Evolutionary conservation across 805 yeast species (phyloP), one percentile per base, ranked within the genome.

Genomic region (Saccharomycopsis capsularis): DNA sequence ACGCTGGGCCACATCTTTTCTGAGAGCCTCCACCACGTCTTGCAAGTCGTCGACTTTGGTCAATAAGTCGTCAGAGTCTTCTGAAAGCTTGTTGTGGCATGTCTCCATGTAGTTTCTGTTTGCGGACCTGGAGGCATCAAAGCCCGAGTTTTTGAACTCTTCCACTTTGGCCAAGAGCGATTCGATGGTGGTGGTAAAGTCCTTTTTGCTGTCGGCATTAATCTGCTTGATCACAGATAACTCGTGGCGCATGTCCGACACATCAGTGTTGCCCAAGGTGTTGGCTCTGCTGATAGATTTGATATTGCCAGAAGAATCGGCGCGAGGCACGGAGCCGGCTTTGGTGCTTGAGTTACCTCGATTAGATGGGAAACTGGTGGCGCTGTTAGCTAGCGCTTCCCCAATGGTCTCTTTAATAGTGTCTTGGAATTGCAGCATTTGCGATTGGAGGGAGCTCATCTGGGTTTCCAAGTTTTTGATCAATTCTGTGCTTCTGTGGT

Each of bases 1-100:
- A 54, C 97, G 75, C 52, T 81, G 83, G 0, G 96, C 95, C 13
- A 93, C 96, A 65, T 90, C 98, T 57, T 87, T 81, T 48, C 96
- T 72, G 47, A 91, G 68, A 0, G 86, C 86, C 60, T 93, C 99
- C 62, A 93, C 85, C 7, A 85, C 65, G 64, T 93, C 99, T 60
- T 90, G 96, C 18, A 93, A 68, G 56, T 88, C 96, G 62, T 93
- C 99, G 3, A 91, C 91, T 54, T 74, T 77, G 0, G 91, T 81
- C 30, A 93, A 71, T 7, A 93, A 65, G 0, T 62, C 59, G 61
- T 88, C 96, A 5, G 95, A 82, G 15, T 85, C 90, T 40, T 76
- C 78, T 5, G 95, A 85, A 22, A 93, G 70, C 57, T 78, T 80
- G 3, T 68, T 61, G 60, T 86, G 88, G 47, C 95, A 85, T 16